These are phyloP conservation scores for Drechmeria coniospora DNA, from an alignment of 2,329 filamentous ascomycete genomes.

Conservation along the genomic window DNA sequence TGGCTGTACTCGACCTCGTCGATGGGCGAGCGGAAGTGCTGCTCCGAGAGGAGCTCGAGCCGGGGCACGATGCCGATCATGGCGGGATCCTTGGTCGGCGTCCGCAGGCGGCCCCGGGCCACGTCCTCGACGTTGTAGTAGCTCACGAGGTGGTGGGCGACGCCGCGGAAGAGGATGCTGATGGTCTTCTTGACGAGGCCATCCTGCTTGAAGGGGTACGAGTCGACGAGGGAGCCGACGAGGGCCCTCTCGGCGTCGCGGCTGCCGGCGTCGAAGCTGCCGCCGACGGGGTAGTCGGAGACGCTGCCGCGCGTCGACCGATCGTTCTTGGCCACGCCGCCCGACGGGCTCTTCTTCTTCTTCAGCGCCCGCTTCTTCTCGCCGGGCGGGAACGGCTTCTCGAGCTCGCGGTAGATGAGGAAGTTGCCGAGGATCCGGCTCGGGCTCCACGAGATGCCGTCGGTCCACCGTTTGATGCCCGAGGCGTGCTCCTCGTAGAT, in stretches of 20 bases:
- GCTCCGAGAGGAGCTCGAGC: slow-evolving; percentile 39
- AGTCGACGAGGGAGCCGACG: slow-evolving; percentile 76
- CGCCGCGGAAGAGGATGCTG: slow-evolving; percentile 57
- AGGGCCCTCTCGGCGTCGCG: slow-evolving; percentile 29
- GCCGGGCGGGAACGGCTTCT: slow-evolving; percentile 61
- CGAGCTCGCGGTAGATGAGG: slow-evolving; percentile 69
- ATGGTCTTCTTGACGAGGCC: slow-evolving; percentile 90
- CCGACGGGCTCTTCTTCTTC: slow-evolving; percentile 32
- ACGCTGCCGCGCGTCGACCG: slow-evolving; percentile 9
- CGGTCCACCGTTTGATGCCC: slow-evolving; percentile 88
- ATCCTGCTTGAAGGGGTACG: slow-evolving; percentile 69
- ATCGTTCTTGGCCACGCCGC: slow-evolving; percentile 22
- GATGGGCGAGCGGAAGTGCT: slow-evolving; percentile 52
- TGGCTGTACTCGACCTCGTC: slow-evolving; percentile 36
- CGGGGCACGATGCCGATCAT: slow-evolving; percentile 34
- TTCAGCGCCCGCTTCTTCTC: slow-evolving; percentile 78
- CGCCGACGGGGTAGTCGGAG: slow-evolving; percentile 4
- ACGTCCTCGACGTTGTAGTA: slow-evolving; percentile 80
- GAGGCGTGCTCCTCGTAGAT: slow-evolving; percentile 86
- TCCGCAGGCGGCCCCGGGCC: slow-evolving; percentile 39
- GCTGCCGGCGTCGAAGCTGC: too few relatives aligned
- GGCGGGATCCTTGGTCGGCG: slow-evolving; percentile 35
- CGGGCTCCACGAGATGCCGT: slow-evolving; percentile 81
- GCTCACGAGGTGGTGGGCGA: slow-evolving; percentile 73
- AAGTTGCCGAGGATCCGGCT: slow-evolving; percentile 76